Evolutionary conservation across 164 flowering plant species (phyloP), one percentile per base, ranked within the genome.

Genomic region (Sedum album): DNA sequence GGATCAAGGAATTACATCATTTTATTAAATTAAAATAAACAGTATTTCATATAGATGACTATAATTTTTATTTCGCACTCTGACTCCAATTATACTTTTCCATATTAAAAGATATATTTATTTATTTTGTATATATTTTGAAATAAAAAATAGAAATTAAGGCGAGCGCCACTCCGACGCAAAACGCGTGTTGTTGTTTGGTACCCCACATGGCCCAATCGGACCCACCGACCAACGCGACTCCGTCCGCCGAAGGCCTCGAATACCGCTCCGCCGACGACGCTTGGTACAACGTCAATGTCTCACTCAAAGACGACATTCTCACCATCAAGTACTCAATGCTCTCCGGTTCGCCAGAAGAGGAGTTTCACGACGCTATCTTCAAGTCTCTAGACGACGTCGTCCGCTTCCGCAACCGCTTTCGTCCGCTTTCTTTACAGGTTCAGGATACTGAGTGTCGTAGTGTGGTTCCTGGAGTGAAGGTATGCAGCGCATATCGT

Each of bases 381-480:
- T 57, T 57, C 62, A 31, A 63, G 68, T 44, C 46, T 25, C 26
- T 17, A 14, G 30, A 64, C 17, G 74, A 80, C 20, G 15, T 85
- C 0, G 74, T 79, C 0, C 71, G 64, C 0, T 79, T 85, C 66
- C 23, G 26, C 14, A 11, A 21, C 4, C 68, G 85, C 65, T 81
- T 87, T 68, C 79, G 89, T 20, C 79, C 77, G 5, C 4, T 74
- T 9, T 80, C 83, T 10, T 7, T 38, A 4, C 91, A 85, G 77
- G 49, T 83, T 18, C 87, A 85, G 81, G 91, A 87, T 65, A 0
- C 3, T 2, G 75, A 85, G 69, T 85, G 89, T 71, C 8, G 23
- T 6, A 65, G 65, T n/a, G 72, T 76, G 35, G n/a, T 33, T 0
- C 36, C 65, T 20, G 83, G 82, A 20, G 62, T 67, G 69, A 53